phyloP scores from a whole-genome alignment of 208 protist species.

The Acanthamoeba lenticulata region DNA sequence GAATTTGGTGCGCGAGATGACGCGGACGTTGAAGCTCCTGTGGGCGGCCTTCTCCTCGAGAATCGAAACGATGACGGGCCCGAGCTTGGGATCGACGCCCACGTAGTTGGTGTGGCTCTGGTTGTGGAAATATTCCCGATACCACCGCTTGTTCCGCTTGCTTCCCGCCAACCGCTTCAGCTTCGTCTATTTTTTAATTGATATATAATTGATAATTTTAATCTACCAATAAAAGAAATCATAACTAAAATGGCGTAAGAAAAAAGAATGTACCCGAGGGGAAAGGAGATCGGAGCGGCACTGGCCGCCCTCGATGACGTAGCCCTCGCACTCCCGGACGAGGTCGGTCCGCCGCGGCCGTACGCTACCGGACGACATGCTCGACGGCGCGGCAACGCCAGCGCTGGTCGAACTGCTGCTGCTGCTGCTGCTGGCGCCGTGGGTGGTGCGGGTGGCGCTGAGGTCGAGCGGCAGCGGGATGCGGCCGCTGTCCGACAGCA shows the following conservation, averaged over 20 bases:
- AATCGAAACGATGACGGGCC: not conserved
- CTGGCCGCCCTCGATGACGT: conserved; percentile 13
- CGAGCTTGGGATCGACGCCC: not conserved
- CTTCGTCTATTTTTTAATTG: too few species aligned
- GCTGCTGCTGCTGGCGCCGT: too few species aligned
- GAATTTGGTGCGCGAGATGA: not conserved
- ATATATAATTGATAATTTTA: too few species aligned
- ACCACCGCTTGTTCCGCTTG: conserved; percentile 16
- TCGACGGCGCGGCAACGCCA: not conserved
- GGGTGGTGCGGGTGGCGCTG: too few species aligned
- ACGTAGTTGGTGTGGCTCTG: not conserved
- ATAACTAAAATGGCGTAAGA: too few species aligned
- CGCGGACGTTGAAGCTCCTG: not conserved
- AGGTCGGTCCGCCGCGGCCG: not conserved
- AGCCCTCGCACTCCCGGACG: not conserved
- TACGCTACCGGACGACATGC: not conserved
- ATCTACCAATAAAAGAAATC: too few species aligned
- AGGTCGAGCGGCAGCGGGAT: not conserved
- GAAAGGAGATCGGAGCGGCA: not conserved
- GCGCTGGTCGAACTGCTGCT: too few species aligned
- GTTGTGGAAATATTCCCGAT: conserved; percentile 31
- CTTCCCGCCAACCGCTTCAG: not conserved
- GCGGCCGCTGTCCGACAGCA: not conserved
- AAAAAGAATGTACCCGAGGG: not conserved
- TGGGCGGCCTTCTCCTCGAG: not conserved